A percentile compares a stretch with the other conserved stretches of the same genome.
These are phyloP conservation scores for Trametopsis cervina DNA, from an alignment of 768 basidiomycete genomes.

Conservation along the genomic window DNA sequence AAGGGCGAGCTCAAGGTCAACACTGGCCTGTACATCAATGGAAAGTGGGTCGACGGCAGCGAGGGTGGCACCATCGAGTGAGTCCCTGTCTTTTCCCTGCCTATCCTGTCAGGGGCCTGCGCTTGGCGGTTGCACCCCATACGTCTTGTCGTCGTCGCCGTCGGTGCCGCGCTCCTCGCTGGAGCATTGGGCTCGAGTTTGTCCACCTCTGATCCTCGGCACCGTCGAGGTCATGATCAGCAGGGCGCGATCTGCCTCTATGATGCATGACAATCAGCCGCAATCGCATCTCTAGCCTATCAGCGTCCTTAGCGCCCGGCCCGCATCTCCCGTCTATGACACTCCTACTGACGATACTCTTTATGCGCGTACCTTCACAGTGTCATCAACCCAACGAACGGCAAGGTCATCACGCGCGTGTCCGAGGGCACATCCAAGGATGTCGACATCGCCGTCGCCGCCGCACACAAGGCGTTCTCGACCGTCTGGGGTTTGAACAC, in stretches of 20 bases:
- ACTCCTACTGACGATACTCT: background rate
- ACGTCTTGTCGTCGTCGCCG: background rate
- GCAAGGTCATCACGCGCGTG: constrained; percentile 51
- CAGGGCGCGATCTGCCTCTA: too few relatives aligned
- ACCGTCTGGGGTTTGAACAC: constrained; percentile 63
- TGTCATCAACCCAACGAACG: constrained; percentile 59
- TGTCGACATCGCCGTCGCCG: constrained; percentile 69
- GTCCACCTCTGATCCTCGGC: background rate
- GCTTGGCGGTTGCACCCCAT: background rate
- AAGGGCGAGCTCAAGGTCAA: constrained; percentile 50
- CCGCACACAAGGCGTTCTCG: constrained; percentile 57
- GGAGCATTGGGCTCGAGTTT: background rate
- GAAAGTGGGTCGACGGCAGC: constrained; percentile 54
- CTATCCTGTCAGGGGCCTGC: background rate
- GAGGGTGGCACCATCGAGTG: constrained; percentile 63
- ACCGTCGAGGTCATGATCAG: background rate
- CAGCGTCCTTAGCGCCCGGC: background rate
- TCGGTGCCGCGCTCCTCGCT: background rate
- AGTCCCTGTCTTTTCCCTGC: constrained; percentile 19
- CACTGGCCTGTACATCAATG: constrained; percentile 70
- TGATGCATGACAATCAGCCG: too few relatives aligned
- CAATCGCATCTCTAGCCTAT: too few relatives aligned
- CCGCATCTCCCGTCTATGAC: background rate
- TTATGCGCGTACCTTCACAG: constrained; percentile 23
- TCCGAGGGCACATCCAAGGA: constrained; percentile 59